Base-by-base conservation (phyloP, 768 basidiomycete species). In the Obba rivulosa region DNA sequence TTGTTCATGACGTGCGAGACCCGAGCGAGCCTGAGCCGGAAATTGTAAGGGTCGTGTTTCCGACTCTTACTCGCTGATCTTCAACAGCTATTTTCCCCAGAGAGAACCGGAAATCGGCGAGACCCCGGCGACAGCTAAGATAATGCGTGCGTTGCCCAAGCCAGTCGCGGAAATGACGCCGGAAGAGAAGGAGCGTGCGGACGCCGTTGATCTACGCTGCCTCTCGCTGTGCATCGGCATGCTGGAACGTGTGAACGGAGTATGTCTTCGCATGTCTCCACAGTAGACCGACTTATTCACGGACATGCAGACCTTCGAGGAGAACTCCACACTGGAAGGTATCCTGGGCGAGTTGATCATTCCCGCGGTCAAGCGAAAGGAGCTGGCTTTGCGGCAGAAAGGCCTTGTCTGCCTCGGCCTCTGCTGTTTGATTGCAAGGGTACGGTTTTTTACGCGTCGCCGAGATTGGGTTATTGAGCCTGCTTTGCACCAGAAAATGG, bases 291-390 rank as follows among this genome's bases (percentile, higher is more conserved):
- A 5, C 28, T 31, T 13, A 34, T 45, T 46, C 34, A 10, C 16
- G 4, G 10, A 16, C 13, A 2, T 24, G 24, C 46, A 78, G 76
- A 76, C 74, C 1, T 78, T 79, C 45, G 76, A 82, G 53, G 83
- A 86, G 50, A 85, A 86, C 60, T 80, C 83, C 7, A 83, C 79
- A 3, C 65, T 87, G 49, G 79, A 82, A 50, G 86, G 88, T 22
- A 65, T 75, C 18, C 61, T 81, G 64, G 72, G 88, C 9, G 92
- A 97, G 57, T 71, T 99, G 16, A 91, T 97, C 59, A 80, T 96
- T 25, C 95, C 95, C 2, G 81, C 90, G 4, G 89, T 97, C 38
- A 83, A 85, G 60, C 80, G 90, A 45, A 94, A 94, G 67, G 92
- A 95, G 56, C 74, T 88, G 4, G 73, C 76, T 1, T 74, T 94